phyloP scores from a whole-genome alignment of 2,329 filamentous ascomycete genomes.

The Colletotrichum somersetense region DNA sequence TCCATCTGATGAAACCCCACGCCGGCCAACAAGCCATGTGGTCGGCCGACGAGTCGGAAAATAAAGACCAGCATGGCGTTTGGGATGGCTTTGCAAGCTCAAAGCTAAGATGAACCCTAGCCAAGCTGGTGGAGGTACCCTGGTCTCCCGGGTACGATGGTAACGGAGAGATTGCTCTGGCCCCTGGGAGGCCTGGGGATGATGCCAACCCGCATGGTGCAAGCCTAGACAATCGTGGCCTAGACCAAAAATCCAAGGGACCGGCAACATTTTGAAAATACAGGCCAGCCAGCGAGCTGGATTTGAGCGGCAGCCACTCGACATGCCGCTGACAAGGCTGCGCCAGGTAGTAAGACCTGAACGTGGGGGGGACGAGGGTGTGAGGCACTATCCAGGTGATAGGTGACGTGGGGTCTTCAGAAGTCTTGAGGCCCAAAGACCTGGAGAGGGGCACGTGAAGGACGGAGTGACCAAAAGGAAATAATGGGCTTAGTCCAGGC shows the following conservation, averaged over 20 bases:
- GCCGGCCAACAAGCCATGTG: slow-evolving; percentile 22
- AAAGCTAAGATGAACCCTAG: slow-evolving; percentile 37
- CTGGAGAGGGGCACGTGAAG: slow-evolving; percentile 9
- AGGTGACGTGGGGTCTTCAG: slow-evolving; percentile 1
- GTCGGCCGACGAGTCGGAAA: slow-evolving; percentile 37
- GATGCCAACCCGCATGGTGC: slow-evolving; percentile 32
- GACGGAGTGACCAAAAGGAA: slow-evolving; percentile 20
- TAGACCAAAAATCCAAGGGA: neutral
- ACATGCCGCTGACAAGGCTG: slow-evolving; percentile 26
- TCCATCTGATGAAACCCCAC: slow-evolving; percentile 15
- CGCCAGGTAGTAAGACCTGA: slow-evolving; percentile 25
- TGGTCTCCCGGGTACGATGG: slow-evolving; percentile 22
- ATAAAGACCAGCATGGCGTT: slow-evolving; percentile 22
- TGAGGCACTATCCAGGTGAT: slow-evolving; percentile 23
- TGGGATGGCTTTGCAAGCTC: slow-evolving; percentile 39
- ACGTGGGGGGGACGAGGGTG: slow-evolving; percentile 1
- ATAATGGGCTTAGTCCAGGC: neutral
- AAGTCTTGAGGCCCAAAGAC: slow-evolving; percentile 1
- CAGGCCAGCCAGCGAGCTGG: slow-evolving; percentile 2
- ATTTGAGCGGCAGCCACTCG: slow-evolving; percentile 4
- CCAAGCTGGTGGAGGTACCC: slow-evolving; percentile 31
- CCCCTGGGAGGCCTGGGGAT: slow-evolving; percentile 35
- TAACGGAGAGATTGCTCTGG: slow-evolving; percentile 9
- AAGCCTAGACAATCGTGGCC: slow-evolving; percentile 9
- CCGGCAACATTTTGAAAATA: slow-evolving; percentile 5